Evolutionary conservation across 306 rosid genomes (phyloP), one percentile per base, ranked within the genome.

Genomic region (Astragalus membranaceus): DNA sequence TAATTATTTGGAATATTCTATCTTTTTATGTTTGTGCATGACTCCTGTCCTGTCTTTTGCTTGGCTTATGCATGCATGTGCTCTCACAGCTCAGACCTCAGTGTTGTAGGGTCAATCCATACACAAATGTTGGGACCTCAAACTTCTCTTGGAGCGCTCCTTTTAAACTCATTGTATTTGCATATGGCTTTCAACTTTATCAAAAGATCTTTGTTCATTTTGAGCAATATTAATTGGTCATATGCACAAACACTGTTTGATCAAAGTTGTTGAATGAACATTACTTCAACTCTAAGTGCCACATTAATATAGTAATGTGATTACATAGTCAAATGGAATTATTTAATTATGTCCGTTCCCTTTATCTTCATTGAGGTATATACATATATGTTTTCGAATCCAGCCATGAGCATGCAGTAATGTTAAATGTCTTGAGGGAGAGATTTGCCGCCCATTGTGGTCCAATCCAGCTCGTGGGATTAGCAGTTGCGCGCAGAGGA

Each of bases 11-110:
- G 16, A 58, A 64, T 60, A 70, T 78, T 44, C 78, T 64, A 14
- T 75, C 67, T 51, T 46, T 54, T 10, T 7, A 23, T 35, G 58
- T 11, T 7, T 15, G 8, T 12, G n/a, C 10, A 11, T 36, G 32
- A 60, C 51, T 13, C 43, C n/a, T 73, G 33, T 55, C 66, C 33
- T 10, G n/a, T 59, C 20, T 8, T 64, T 8, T 54, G 15, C 20
- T 10, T 36, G 16, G 49, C 43, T 69, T 60, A 0, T 36, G 59
- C 89, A 0, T 36, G 59, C 89, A 84, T 79, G 87, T 84, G 88
- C 60, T 61, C 8, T 4, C 17, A 79, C 89, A 86, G 88, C 84
- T 86, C 82, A 82, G 2, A 23, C 50, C 35, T 2, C 48, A 46
- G 29, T 54, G 53, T 49, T 67, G 78, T 72, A 44, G 88, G 92